Conservation (phyloP, 2,329 filamentous ascomycete genomes). For the Mollisiaceae sp. region DNA sequence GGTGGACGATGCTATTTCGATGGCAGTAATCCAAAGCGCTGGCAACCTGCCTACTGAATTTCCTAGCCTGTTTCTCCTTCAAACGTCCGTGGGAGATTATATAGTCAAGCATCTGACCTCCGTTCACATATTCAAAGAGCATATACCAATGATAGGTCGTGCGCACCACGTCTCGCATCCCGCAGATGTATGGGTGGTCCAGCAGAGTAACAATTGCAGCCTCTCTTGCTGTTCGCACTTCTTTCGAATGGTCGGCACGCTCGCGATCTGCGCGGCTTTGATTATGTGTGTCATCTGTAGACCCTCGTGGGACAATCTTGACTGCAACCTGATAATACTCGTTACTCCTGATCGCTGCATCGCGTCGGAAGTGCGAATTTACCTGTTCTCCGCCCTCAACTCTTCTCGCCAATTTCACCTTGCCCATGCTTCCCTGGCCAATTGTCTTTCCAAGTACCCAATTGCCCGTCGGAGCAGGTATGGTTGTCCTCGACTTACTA, state of each 20-base stretch:
- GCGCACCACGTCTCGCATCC: conserved; percentile 90
- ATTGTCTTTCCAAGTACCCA: conserved; percentile 98
- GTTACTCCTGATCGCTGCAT: conserved; percentile 22
- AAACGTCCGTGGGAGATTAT: conserved; percentile 98
- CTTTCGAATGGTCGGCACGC: conserved; percentile 93
- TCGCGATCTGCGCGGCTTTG: conserved; percentile 76
- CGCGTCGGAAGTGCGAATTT: conserved; percentile 19
- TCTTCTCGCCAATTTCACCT: conserved; percentile 94
- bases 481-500: conserved; percentile 74
- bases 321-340: conserved; percentile 76
- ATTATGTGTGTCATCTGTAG: conserved; percentile 77
- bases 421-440: conserved; percentile 97
- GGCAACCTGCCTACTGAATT: conserved; percentile 96
- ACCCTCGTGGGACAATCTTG: conserved; percentile 93
- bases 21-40: conserved; percentile 98
- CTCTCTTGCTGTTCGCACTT: conserved; percentile 92
- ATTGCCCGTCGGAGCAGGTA: conserved; percentile 87
- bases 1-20: conserved; percentile 96
- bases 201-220: conserved; percentile 95
- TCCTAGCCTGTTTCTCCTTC: conserved; percentile 97
- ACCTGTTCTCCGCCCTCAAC: conserved; percentile 91
- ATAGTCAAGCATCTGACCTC: conserved; percentile 99
- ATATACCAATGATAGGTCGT: conserved; percentile 99
- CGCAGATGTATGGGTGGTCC: conserved; percentile 94
- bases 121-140: conserved; percentile 99